Percentiles rank a stretch among this genome's conserved stretches.
Evolutionary conservation across 2,329 filamentous ascomycete genomes (phyloP).

Genomic region (Pseudogymnoascus sp.): DNA sequence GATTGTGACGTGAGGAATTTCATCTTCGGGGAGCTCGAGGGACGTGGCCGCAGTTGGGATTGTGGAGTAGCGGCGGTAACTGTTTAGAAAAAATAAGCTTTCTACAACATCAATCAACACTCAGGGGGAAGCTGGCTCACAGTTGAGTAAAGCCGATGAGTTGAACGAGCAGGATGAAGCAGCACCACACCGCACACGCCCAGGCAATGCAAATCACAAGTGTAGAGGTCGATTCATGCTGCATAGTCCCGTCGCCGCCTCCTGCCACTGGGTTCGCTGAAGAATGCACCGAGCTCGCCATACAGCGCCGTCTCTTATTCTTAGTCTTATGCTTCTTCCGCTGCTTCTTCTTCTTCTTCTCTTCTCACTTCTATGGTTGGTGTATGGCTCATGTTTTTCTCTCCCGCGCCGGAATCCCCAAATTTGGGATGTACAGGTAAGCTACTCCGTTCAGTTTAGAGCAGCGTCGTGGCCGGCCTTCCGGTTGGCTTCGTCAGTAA

Average conservation of each 20-base stretch:
- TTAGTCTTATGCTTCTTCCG: not conserved
- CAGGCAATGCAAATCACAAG: conserved; percentile 33
- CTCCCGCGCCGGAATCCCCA: not conserved
- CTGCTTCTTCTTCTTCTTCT: not conserved
- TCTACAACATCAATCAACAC: conserved; percentile 5
- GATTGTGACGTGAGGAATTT: conserved; percentile 76
- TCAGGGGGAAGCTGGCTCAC: conserved; percentile 32
- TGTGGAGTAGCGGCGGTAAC: conserved; percentile 48
- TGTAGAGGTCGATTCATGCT: conserved; percentile 12
- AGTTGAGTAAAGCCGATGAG: conserved; percentile 49
- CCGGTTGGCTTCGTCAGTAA: conserved; percentile 7
- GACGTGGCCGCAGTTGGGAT: conserved; percentile 44
- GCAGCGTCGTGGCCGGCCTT: not conserved
- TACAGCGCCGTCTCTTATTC: not conserved
- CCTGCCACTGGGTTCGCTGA: not conserved
- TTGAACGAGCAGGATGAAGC: conserved; percentile 47
- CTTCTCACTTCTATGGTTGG: not conserved
- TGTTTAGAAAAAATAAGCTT: conserved; percentile 22
- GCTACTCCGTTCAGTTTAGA: conserved; percentile 6
- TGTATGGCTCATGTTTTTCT: conserved; percentile 1
- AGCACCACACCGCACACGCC: conserved; percentile 46
- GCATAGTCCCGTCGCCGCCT: conserved; percentile 3
- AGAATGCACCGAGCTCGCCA: not conserved
- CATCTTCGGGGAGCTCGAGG: conserved; percentile 40
- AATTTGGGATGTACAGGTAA: not conserved